phyloP scores from a whole-genome alignment of 192 early-diverging fungal species.

The Coemansia sp. region DNA sequence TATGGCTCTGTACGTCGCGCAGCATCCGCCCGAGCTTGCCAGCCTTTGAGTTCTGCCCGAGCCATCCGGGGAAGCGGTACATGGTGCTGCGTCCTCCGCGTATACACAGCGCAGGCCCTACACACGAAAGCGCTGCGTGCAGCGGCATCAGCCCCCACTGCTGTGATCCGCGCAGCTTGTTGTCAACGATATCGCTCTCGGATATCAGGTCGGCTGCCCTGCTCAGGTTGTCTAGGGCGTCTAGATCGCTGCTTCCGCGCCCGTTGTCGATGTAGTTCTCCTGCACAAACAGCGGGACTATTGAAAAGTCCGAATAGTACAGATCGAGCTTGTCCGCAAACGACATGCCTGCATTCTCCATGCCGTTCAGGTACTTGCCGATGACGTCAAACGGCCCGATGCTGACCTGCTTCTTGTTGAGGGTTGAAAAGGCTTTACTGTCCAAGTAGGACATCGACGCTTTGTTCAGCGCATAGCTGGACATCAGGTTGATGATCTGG shows the following conservation, averaged over 20 bases:
- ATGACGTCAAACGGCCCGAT: constrained; percentile 79
- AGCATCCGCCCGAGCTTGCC: constrained; percentile 70
- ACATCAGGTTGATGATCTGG: constrained; percentile 93
- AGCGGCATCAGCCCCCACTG: constrained; percentile 92
- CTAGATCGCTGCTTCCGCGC: constrained; percentile 48
- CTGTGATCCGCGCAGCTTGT: constrained; percentile 75
- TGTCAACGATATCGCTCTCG: constrained; percentile 79
- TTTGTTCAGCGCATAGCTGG: constrained; percentile 79
- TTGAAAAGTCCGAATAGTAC: constrained; percentile 88
- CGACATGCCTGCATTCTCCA: constrained; percentile 50
- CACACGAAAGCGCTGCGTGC: constrained; percentile 82
- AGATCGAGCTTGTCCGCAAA: constrained; percentile 82
- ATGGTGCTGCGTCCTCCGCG: constrained; percentile 63
- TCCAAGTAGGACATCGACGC: constrained; percentile 78
- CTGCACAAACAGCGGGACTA: constrained; percentile 93
- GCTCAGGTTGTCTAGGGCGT: constrained; percentile 66
- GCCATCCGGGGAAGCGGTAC: constrained; percentile 66
- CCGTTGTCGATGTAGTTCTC: constrained; percentile 85
- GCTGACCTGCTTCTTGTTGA: constrained; percentile 64
- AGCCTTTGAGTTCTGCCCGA: constrained; percentile 89
- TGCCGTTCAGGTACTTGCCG: constrained; percentile 60
- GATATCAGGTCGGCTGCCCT: constrained; percentile 88
- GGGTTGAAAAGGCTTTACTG: constrained; percentile 59
- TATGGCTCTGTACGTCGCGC: constrained; percentile 84
- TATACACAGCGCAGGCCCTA: constrained; percentile 80